Base-by-base conservation (phyloP, 345 rosid species). In the Euphorbia pulcherrima region DNA sequence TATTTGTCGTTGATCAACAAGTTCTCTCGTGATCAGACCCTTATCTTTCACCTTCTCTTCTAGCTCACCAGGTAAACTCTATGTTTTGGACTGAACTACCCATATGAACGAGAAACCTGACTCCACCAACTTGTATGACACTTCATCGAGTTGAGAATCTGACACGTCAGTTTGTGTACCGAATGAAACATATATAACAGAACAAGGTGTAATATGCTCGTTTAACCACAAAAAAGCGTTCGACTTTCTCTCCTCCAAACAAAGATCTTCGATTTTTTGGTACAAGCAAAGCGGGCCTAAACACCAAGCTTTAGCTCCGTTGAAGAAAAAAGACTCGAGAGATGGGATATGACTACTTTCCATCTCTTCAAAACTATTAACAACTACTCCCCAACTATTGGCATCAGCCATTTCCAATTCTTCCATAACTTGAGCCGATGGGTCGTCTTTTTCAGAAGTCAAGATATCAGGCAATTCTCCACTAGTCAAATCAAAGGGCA, bases 351-450 rank as follows among this genome's bases (percentile, higher is more conserved):
- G 66, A 3, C 52, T 58, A 11, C 26, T 54, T 28, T 74, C 75
- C 3, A 78, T 18, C 40, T 74, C 76, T 41, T 54, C 62, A 39
- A 78, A 70, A 58, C 73, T 78, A 24, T 78, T 74, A 44, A 71
- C 53, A n/a, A 71, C 28, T 5, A 71, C 17, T 3, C 78, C 76
- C 76, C 65, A 71, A 33, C 76, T 74, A 14, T 53, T 71, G 6
- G 16, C 66, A 9, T 78, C 71, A 3, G 70, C 72, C 56, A 60
- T 51, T 13, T 58, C 74, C 10, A 30, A 21, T n/a, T 74, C 73
- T 17, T 21, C 54, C 0, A 75, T 11, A 35, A 46, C 27, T 13
- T 64, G 17, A 40, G 50, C 30, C 0, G 58, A 13, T 0, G 51
- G 71, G 33, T 75, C 33, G 8, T 64, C 68, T 0, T 28, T 30